Conservation (phyloP, 2,329 filamentous ascomycete genomes). For the Alternaria conjuncta region DNA sequence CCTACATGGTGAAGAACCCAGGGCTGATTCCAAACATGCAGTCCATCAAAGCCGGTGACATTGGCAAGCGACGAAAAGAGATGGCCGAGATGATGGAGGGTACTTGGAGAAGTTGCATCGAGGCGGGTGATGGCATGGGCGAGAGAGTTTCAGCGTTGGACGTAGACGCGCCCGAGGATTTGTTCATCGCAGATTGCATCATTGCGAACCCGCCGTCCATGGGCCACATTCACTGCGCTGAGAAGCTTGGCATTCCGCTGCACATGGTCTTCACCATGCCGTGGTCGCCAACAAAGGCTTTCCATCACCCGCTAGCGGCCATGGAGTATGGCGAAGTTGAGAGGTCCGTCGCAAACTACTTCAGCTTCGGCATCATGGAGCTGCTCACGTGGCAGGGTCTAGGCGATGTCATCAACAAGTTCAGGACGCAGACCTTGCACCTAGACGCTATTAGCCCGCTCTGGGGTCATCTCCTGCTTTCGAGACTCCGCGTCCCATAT, state of each 20-base stretch:
- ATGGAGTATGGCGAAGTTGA: conserved; percentile 49
- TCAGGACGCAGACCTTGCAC: conserved; percentile 47
- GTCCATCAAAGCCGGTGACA: conserved; percentile 39
- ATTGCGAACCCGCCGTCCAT: conserved; percentile 35
- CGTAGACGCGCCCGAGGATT: conserved; percentile 39
- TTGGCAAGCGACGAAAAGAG: conserved; percentile 38
- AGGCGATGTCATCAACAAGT: conserved; percentile 57
- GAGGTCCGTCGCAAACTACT: conserved; percentile 49
- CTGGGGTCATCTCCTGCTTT: conserved; percentile 49
- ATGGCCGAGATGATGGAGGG: conserved; percentile 41
- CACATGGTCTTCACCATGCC: conserved; percentile 85
- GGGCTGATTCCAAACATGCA: conserved; percentile 45
- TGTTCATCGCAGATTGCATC: conserved; percentile 74
- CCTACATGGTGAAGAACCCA: conserved; percentile 59
- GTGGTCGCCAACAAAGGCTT: conserved; percentile 55
- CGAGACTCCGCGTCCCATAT: conserved; percentile 51
- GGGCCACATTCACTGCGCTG: conserved; percentile 67
- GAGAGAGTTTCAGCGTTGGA: conserved; percentile 13
- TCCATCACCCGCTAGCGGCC: conserved; percentile 61
- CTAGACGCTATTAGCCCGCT: conserved; percentile 49
- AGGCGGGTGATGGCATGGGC: conserved; percentile 44
- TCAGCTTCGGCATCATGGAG: conserved; percentile 58
- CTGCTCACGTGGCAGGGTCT: conserved; percentile 60
- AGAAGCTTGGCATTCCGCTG: conserved; percentile 74
- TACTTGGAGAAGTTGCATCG: conserved; percentile 48